Evolutionary conservation across 2,329 filamentous ascomycete species (phyloP).

Genomic region (Alternaria metachromatica): DNA sequence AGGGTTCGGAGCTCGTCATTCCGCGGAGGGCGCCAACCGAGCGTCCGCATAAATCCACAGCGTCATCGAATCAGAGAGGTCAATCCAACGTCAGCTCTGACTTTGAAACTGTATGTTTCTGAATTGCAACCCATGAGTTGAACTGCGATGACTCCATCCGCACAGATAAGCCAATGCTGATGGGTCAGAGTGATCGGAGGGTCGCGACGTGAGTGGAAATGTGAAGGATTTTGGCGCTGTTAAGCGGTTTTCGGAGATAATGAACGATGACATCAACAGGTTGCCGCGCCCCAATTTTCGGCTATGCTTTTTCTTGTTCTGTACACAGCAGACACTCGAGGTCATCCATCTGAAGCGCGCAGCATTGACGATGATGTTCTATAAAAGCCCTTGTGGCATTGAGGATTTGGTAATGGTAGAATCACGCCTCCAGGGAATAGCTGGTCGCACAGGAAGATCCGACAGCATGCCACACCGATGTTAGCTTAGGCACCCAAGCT

Average conservation of each 20-base stretch:
- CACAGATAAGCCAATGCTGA: background rate
- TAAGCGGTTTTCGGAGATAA: background rate
- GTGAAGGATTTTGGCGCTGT: background rate
- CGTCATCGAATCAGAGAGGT: background rate
- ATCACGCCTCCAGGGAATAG: background rate
- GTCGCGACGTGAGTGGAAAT: background rate
- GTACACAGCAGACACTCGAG: background rate
- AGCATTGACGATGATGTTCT: background rate
- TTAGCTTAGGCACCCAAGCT: background rate
- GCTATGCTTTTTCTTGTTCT: background rate
- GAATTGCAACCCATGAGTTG: background rate
- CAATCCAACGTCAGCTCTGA: background rate
- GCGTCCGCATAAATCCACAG: background rate
- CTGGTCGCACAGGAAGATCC: background rate
- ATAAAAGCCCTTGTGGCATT: background rate
- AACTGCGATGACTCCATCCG: background rate
- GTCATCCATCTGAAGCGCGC: background rate
- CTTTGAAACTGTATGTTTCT: background rate
- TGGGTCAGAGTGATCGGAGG: background rate
- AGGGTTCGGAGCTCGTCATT: background rate
- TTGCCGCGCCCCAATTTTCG: background rate
- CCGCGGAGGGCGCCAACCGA: background rate
- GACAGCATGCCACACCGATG: background rate
- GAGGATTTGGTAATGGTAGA: fast-evolving
- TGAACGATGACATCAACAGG: background rate